Base-by-base conservation (phyloP, 1,284 basidiomycete species). In the Hemileia vastatrix region DNA sequence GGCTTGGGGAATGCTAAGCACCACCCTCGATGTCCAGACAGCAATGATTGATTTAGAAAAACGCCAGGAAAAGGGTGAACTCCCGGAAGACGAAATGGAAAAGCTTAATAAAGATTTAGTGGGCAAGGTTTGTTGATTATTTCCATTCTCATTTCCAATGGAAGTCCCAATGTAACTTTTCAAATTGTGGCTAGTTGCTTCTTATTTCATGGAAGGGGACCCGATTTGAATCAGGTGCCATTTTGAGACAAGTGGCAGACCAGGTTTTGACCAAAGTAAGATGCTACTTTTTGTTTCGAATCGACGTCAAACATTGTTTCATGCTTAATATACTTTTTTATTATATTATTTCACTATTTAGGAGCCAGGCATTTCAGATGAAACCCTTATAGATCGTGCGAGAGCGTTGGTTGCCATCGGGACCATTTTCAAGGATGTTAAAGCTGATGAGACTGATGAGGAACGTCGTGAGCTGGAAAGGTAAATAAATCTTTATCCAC, bases 151-250 rank as follows among this genome's bases (percentile, higher is more conserved):
- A 4, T 47, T 21, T 27, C 5, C 24, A 13, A n/a, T 3, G 9
- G 6, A 27, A 27, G 24, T 5, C 23, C n/a, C 31, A 15, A 51
- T 54, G 18, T 57, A 6, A 36, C 36, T 32, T 24, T 62, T 27
- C 6, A n/a, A n/a, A n/a, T 31, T 27, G 2, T 21, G 19, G n/a
- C 11, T 65, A 88, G 86, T 90, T 94, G 75, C 83, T 96, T 77
- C 83, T 95, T 32, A 91, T 91, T 6, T 93, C 92, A 24, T 96
- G 92, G 92, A 84, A 90, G 64, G 92, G 91, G 13, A 92, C 91
- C 1, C 84, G 91, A 54, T 85, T 94, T 74, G 92, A 96, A 78
- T 89, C 94, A 27, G 66, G 69, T 44, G 67, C 64, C 6, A 68
- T 74, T 2, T 54, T 74, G 23, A 55, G 72, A 50, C 67, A 71